Percentiles rank a stretch among this genome's conserved stretches.
Conservation (phyloP, 768 basidiomycete species). For the Mycena rebaudengoi region DNA sequence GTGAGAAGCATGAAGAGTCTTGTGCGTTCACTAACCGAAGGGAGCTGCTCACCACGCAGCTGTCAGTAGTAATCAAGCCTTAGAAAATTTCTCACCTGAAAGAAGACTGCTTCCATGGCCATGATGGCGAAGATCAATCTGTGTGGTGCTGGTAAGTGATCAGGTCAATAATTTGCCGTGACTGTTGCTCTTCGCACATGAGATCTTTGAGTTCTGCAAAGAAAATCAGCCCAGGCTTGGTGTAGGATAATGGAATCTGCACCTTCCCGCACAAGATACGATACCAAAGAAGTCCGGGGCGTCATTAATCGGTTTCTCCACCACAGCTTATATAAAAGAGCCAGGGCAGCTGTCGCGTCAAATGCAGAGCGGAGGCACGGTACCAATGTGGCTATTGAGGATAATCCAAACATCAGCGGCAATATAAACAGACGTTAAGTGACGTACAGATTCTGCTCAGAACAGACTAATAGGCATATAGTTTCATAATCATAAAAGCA, state of each 20-base stretch:
- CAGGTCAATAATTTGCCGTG: neutral
- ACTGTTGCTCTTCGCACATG: neutral
- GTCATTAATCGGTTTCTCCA: neutral
- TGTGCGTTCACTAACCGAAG: neutral
- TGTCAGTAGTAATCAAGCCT: neutral
- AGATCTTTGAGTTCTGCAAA: neutral
- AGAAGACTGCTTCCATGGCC: constrained; percentile 14
- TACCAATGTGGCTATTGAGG: neutral
- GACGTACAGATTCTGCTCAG: neutral
- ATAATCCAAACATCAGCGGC: neutral
- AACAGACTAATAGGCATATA: neutral
- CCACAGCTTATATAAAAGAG: neutral
- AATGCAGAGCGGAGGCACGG: neutral
- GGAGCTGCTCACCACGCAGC: neutral
- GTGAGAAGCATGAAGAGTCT: neutral
- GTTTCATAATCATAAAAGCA: neutral
- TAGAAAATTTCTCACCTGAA: neutral
- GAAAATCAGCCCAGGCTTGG: neutral
- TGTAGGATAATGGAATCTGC: neutral
- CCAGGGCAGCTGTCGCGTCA: neutral
- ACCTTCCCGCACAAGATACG: neutral
- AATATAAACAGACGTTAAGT: neutral
- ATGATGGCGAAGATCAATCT: constrained; percentile 12
- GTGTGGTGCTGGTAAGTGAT: neutral
- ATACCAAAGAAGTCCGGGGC: neutral